Base-by-base conservation (phyloP, 306 rosid species). In the Sindora glabra region DNA sequence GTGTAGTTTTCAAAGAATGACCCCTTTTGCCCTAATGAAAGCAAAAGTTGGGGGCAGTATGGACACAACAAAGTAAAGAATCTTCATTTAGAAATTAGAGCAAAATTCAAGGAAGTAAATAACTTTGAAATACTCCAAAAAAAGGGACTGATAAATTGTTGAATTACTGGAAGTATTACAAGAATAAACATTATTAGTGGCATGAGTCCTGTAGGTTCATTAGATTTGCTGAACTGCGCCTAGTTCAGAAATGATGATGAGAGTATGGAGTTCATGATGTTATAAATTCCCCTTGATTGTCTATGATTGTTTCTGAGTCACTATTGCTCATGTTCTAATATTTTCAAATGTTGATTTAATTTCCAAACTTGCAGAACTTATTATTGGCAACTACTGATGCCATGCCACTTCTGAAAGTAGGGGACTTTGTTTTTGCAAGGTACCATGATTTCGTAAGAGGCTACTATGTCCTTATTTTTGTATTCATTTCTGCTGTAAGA, bases 371-470 rank as follows among this genome's bases (percentile, higher is more conserved):
- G 94, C 84, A 94, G 99, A 94, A 94, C 76, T 82, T 94, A 60
- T 86, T 94, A 49, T 66, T 94, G 84, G 71, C 87, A 15, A 58
- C 60, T 23, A 56, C 60, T 63, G 79, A 74, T 59, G 77, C 48
- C 44, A 71, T 64, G 34, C 90, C 94, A 51, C 67, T 72, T 24
- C 25, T 94, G 85, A 94, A 89, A 80, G 84, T 94, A 22, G 99
- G 99, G 47, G 99, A 94, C 83, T 94, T 94, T 67, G 99, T 95
- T 74, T 94, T 94, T 78, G 99, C 96, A 61, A 83, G 99, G 99
- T 89, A 68, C 33, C 64, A 41, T 58, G 45, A 51, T 34, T 48
- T 41, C 14, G n/a, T 17, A 26, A 32, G 37, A 59, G 16, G 40
- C 56, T 5, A 8, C 9, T 5, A 7, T 40, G 49, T 41, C 51